Evolutionary conservation across 345 rosid genomes (phyloP), one percentile per base, ranked within the genome.

Genomic region (Turnera subulata): DNA sequence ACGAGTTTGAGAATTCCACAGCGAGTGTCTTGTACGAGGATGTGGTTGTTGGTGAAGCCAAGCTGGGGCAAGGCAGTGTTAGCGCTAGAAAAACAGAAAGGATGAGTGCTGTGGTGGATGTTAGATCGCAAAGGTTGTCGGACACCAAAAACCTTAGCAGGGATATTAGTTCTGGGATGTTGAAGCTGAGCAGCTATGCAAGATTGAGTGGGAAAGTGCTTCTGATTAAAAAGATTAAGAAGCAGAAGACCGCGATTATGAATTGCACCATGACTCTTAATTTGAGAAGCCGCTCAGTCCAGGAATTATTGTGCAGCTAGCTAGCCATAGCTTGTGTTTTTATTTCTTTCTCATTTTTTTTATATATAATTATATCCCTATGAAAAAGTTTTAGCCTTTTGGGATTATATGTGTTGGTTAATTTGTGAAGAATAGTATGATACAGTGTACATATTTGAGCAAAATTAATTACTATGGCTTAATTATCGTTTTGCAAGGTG

Each of bases 141-240:
- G 50, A 62, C 14, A 40, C 11, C 1, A 40, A 23, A 37, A 65
- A 48, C 53, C 57, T 82, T 50, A 74, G 55, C 2, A 29, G 51
- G 20, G 88, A 78, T 51, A 21, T 75, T 12, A 63, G 56, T 12
- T 73, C 46, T 11, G 88, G 88, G 56, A 55, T 51, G 20, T 44
- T 86, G 80, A 68, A 66, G 32, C 55, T 84, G 38, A 78, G 18
- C 1, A 66, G 71, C 55, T 48, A 65, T 29, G 88, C 69, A 2
- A 49, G 64, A 56, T 6, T 86, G 54, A 63, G 50, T 14, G 95
- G 95, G 17, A 68, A 24, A 22, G 73, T 84, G 12, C 55, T 56
- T 18, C 43, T 76, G 59, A 6, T 76, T 46, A 37, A 61, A 22
- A 35, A 48, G 8, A 18, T 77, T 18, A 56, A 59, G 81, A 72